Base-by-base conservation (phyloP, 1,284 basidiomycete species). In the Naganishia sp. region DNA sequence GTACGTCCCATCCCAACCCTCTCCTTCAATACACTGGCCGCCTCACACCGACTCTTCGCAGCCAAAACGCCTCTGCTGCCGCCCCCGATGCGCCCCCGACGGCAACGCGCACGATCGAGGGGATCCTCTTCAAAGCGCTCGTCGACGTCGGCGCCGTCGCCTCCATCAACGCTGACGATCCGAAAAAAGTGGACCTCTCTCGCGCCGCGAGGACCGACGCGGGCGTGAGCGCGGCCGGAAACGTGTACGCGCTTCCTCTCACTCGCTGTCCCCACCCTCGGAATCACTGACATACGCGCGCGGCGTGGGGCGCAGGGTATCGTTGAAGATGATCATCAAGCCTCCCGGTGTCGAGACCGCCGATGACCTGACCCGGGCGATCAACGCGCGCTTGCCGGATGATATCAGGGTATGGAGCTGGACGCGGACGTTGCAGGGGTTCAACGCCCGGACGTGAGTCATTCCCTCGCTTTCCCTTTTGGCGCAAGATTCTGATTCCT, bases 141-240 rank as follows among this genome's bases (percentile, higher is more conserved):
- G 88, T 94, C 46, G 87, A 88, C 71, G 90, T 89, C 6, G 95
- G 94, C 7, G 94, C 92, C 4, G 89, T 99, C 11, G 94, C 91
- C 43, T 83, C 88, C 66, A 94, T 97, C 75, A 99, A 99, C 74
- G 88, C 94, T 0, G 86, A 90, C 68, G 90, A 97, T 78, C 90
- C 93, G 32, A 86, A 86, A 57, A 98, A 98, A 82, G 90, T 94
- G 61, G 86, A 85, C 55, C 85, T 99, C 15, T 88, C 87, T 51
- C 86, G 96, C 45, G 92, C 95, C 2, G 96, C 96, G 6, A 84
- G 96, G 2, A 99, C 96, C 0, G 96, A 99, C 77, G 90, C 94
- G 1, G 96, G 96, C 21, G 96, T 99, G 6, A 94, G 98, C 75
- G 96, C 96, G 6, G 94, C 94, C 7, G 92, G 94, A 13, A 99